These are phyloP conservation scores for Saccharomycopsis sp. DNA, from an alignment of 805 yeast genomes.

Conservation along the genomic window DNA sequence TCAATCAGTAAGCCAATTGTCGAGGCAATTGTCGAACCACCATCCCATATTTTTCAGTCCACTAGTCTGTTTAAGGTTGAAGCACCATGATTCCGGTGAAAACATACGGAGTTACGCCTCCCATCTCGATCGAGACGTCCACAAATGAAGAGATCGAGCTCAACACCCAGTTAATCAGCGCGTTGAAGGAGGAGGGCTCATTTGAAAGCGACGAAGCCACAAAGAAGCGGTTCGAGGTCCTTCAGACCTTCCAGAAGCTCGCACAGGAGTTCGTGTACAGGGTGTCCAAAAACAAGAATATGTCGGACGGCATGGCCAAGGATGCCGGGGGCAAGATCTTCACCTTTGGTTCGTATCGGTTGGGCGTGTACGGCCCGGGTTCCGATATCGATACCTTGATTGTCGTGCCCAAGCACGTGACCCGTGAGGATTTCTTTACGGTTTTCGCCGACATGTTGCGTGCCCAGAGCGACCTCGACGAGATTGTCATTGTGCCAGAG, in stretches of 20 bases:
- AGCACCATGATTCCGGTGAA: conserved; percentile 16
- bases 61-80: too few relatives aligned
- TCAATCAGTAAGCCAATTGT: too few relatives aligned
- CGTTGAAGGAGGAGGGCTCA: conserved; percentile 75
- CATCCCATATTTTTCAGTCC: too few relatives aligned
- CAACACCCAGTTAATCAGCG: conserved; percentile 72
- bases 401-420: conserved; percentile 95
- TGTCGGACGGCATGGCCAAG: conserved; percentile 95
- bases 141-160: conserved; percentile 70
- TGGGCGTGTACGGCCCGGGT: conserved; percentile 98
- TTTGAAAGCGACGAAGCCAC: conserved; percentile 87
- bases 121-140: conserved; percentile 81
- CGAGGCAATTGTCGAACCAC: too few relatives aligned
- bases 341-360: conserved; percentile 87
- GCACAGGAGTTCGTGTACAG: conserved; percentile 75
- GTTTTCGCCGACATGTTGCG: conserved; percentile 69
- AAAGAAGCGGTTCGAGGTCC: conserved; percentile 67
- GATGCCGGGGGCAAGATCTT: conserved; percentile 99
- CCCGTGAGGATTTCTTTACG: conserved; percentile 81
- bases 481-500: conserved; percentile 89
- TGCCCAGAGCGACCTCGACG: conserved; percentile 76
- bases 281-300: conserved; percentile 75
- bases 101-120: conserved; percentile 65
- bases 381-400: conserved; percentile 94
- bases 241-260: conserved; percentile 63